These are phyloP conservation scores for Sphaerulina vaccinii DNA, from an alignment of 2,329 filamentous ascomycete genomes.

Conservation along the genomic window DNA sequence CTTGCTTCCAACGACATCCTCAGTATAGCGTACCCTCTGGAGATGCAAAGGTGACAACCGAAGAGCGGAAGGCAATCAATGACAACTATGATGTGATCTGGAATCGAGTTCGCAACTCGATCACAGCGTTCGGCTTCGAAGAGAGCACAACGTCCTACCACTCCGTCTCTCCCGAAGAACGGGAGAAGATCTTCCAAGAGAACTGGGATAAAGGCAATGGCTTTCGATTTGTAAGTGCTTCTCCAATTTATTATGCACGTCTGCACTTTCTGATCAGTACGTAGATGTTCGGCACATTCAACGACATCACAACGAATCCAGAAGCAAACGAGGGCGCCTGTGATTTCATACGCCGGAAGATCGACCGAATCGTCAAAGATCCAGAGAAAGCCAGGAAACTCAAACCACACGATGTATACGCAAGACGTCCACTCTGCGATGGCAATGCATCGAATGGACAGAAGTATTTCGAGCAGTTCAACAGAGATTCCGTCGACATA, in stretches of 20 bases:
- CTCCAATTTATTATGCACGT: neutral
- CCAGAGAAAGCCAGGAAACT: constrained; percentile 52
- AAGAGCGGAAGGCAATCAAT: constrained; percentile 29
- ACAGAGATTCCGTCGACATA: constrained; percentile 44
- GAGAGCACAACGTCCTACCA: constrained; percentile 31
- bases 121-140: constrained; percentile 38
- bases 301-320: constrained; percentile 49
- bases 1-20: constrained; percentile 40
- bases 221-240: constrained; percentile 45
- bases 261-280: neutral
- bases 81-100: constrained; percentile 32
- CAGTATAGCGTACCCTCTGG: constrained; percentile 40
- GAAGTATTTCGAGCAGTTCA: constrained; percentile 49
- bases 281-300: constrained; percentile 53
- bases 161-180: constrained; percentile 36
- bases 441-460: constrained; percentile 44
- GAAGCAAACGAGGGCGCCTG: constrained; percentile 56
- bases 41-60: constrained; percentile 29
- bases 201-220: constrained; percentile 52
- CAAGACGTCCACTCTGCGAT: constrained; percentile 39
- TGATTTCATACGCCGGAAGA: constrained; percentile 56
- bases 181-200: constrained; percentile 49
- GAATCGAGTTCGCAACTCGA: constrained; percentile 30
- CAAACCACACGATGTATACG: constrained; percentile 52
- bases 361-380: constrained; percentile 51